Evolutionary conservation across 2,329 filamentous ascomycete genomes (phyloP).

Genomic region (Furcasterigmium sp.): DNA sequence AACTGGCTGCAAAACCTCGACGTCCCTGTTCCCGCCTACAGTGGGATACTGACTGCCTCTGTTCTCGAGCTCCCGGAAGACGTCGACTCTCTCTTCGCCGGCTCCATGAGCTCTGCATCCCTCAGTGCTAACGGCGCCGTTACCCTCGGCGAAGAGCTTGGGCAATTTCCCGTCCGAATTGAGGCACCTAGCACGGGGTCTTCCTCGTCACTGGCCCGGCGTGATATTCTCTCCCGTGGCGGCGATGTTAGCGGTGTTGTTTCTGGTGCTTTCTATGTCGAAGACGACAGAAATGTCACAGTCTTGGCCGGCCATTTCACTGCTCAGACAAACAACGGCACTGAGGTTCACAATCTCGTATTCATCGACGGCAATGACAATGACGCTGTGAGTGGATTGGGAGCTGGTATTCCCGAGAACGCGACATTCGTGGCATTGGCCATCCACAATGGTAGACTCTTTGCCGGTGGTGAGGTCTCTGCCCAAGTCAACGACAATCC

Average conservation of each 20-base stretch:
- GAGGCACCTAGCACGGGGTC: slow-evolving; percentile 25
- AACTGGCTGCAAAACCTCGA: slow-evolving; percentile 86
- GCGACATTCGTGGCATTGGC: slow-evolving; percentile 73
- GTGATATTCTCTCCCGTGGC: slow-evolving; percentile 34
- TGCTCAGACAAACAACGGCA: slow-evolving; percentile 62
- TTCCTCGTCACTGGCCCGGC: slow-evolving; percentile 36
- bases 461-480: slow-evolving; percentile 74
- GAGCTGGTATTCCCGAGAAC: slow-evolving; percentile 58
- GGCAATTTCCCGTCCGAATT: slow-evolving; percentile 53
- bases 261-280: slow-evolving; percentile 71
- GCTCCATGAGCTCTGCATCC: slow-evolving; percentile 74
- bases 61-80: slow-evolving; percentile 57
- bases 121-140: slow-evolving; percentile 69
- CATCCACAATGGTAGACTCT: slow-evolving; percentile 63
- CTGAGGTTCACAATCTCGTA: slow-evolving; percentile 71
- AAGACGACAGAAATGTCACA: slow-evolving; percentile 70
- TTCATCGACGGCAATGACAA: slow-evolving; percentile 74
- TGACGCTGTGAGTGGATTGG: slow-evolving; percentile 64
- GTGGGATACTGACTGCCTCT: slow-evolving; percentile 66
- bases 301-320: slow-evolving; percentile 85
- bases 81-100: slow-evolving; percentile 68
- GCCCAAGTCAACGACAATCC: slow-evolving; percentile 59
- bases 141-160: slow-evolving; percentile 52
- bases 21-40: slow-evolving; percentile 58
- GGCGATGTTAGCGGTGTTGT: slow-evolving; percentile 61